Evolutionary conservation across 768 basidiomycete genomes (phyloP).

Genomic region (Trametes coccinea): DNA sequence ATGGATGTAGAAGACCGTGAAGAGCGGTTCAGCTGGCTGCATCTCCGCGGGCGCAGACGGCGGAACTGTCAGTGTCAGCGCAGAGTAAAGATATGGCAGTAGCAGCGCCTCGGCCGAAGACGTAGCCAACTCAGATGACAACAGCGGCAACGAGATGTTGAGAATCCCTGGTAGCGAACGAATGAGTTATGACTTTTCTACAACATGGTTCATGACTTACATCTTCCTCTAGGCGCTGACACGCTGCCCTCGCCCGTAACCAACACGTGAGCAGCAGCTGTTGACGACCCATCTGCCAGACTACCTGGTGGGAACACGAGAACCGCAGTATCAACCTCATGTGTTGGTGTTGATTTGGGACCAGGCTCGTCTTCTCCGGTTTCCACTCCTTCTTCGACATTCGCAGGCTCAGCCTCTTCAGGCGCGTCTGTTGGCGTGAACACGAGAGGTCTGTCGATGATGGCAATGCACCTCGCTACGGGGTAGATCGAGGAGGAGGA

Average conservation of each 20-base stretch:
- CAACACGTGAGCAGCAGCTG: slow-evolving; percentile 54
- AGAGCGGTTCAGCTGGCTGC: slow-evolving; percentile 41
- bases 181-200: neutral
- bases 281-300: slow-evolving; percentile 47
- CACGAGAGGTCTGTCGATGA: slow-evolving; percentile 45
- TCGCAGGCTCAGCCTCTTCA: slow-evolving; percentile 24
- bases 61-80: slow-evolving; percentile 35
- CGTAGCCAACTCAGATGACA: slow-evolving; percentile 3
- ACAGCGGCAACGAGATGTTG: slow-evolving; percentile 55
- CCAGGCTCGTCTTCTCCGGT: neutral
- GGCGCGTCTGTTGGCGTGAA: slow-evolving; percentile 31
- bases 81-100: slow-evolving; percentile 56
- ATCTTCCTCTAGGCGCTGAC: slow-evolving; percentile 73
- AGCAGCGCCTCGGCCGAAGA: slow-evolving; percentile 44
- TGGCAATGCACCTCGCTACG: slow-evolving; percentile 51
- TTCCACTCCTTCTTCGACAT: slow-evolving; percentile 24
- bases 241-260: slow-evolving; percentile 73
- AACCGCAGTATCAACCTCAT: slow-evolving; percentile 59
- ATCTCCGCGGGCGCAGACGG: slow-evolving; percentile 3
- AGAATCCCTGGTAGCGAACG: slow-evolving; percentile 49
- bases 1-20: slow-evolving; percentile 59
- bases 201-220: slow-evolving; percentile 41
- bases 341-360: neutral
- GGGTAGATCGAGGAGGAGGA: slow-evolving; percentile 15
- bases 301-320: slow-evolving; percentile 76